Evolutionary conservation across 2,329 filamentous ascomycete species (phyloP).

Genomic region (Aspergillus neotritici): DNA sequence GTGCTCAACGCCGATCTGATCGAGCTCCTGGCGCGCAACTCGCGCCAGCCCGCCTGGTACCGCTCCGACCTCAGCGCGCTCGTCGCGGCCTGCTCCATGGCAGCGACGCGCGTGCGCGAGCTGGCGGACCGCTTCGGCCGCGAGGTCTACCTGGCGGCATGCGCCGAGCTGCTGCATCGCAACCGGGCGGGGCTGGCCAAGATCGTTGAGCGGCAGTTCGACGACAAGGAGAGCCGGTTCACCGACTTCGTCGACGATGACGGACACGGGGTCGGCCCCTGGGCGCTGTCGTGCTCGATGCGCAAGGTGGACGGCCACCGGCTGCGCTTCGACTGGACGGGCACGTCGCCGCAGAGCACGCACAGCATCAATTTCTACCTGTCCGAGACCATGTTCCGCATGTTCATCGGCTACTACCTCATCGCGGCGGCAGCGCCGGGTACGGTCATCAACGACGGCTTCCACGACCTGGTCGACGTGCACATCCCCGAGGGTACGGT

Average conservation of each 20-base stretch:
- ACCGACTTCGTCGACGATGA: constrained; percentile 49
- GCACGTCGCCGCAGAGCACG: constrained; percentile 45
- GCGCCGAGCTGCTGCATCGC: constrained; percentile 40
- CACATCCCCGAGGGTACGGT: constrained; percentile 43
- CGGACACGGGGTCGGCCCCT: constrained; percentile 43
- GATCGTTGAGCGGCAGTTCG: constrained; percentile 44
- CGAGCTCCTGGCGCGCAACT: constrained; percentile 45
- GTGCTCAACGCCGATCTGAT: constrained; percentile 42
- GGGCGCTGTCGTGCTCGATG: constrained; percentile 46
- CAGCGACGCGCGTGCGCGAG: constrained; percentile 42
- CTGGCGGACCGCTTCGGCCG: constrained; percentile 42
- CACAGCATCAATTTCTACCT: constrained; percentile 47
- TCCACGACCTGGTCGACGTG: constrained; percentile 48
- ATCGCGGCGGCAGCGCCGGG: constrained; percentile 47
- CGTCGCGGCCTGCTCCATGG: constrained; percentile 44
- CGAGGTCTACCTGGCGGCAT: constrained; percentile 44
- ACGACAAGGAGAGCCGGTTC: constrained; percentile 39
- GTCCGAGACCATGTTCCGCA: constrained; percentile 47
- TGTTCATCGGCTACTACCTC: constrained; percentile 46
- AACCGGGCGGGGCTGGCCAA: constrained; percentile 43
- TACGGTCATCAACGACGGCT: constrained; percentile 48
- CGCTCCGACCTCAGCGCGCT: constrained; percentile 45
- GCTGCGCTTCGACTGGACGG: constrained; percentile 46
- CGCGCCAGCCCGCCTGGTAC: constrained; percentile 46
- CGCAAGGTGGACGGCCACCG: constrained; percentile 37